These are phyloP conservation scores for Senna tora DNA, from an alignment of 306 rosid genomes.

Conservation along the genomic window DNA sequence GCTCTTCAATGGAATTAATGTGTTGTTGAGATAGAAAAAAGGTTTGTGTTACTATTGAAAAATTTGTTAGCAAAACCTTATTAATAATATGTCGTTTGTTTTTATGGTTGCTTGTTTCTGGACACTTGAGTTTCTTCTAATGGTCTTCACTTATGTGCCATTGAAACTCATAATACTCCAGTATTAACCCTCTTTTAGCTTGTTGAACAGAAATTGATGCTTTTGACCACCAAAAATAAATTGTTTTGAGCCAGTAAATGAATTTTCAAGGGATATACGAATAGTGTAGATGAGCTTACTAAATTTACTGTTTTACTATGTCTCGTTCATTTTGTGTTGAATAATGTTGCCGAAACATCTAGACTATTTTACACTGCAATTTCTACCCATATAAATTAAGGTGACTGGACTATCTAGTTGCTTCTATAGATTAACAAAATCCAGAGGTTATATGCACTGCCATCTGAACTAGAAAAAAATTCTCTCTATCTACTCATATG, in stretches of 20 bases:
- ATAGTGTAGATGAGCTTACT: background rate
- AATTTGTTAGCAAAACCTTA: background rate
- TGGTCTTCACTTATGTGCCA: background rate
- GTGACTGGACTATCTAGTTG: background rate
- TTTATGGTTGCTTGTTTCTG: background rate
- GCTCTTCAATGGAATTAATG: background rate
- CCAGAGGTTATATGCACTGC: constrained; percentile 13
- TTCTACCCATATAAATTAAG: background rate
- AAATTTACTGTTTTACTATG: background rate
- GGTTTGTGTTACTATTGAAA: no score
- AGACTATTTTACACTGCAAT: background rate
- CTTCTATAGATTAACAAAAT: background rate
- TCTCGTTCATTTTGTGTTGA: background rate
- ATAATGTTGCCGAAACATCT: background rate
- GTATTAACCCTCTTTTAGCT: background rate
- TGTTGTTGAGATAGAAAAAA: no score
- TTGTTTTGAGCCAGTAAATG: background rate
- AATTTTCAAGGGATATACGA: background rate
- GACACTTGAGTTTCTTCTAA: background rate
- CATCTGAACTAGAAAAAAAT: background rate
- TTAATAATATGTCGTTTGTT: background rate
- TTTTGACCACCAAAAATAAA: background rate
- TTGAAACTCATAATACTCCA: background rate
- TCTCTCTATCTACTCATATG: background rate
- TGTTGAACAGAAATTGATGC: background rate